phyloP scores from a whole-genome alignment of 805 yeast genomes.

The Candida endomychidarum region DNA sequence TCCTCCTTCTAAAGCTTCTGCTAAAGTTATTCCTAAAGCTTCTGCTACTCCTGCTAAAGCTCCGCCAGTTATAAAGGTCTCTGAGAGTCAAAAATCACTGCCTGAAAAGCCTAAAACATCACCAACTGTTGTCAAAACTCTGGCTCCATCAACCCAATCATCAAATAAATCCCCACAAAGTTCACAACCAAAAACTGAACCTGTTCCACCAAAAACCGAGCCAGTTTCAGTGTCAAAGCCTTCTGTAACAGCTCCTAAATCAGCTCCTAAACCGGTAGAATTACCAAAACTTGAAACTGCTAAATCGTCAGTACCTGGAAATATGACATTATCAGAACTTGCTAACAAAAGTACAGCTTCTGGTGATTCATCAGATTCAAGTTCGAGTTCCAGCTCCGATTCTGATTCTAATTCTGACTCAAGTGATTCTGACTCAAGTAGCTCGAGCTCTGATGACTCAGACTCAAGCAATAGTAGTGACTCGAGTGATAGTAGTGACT shows the following conservation, averaged over 20 bases:
- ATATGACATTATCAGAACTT: not conserved
- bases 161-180: not conserved
- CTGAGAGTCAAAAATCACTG: no score
- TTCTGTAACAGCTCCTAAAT: not conserved
- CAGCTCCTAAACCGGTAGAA: constrained; percentile 1
- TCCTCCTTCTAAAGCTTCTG: not conserved
- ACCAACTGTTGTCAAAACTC: constrained; percentile 2
- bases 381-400: constrained; percentile 14
- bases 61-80: no score
- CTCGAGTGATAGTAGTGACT: not conserved
- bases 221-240: no score
- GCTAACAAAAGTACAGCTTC: no score
- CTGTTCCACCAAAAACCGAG: not conserved
- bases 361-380: constrained; percentile 16
- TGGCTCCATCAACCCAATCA: no score
- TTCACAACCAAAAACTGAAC: no score
- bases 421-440: constrained; percentile 1
- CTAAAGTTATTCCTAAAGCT: not conserved
- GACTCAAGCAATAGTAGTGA: not conserved
- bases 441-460: constrained; percentile 5
- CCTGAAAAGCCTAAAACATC: not conserved
- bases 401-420: constrained; percentile 14
- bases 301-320: not conserved
- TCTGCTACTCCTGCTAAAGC: constrained; percentile 1
- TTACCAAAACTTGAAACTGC: not conserved